These are phyloP conservation scores for Colletotrichum tabaci DNA, from an alignment of 2,329 filamentous ascomycete species.

Conservation along the genomic window DNA sequence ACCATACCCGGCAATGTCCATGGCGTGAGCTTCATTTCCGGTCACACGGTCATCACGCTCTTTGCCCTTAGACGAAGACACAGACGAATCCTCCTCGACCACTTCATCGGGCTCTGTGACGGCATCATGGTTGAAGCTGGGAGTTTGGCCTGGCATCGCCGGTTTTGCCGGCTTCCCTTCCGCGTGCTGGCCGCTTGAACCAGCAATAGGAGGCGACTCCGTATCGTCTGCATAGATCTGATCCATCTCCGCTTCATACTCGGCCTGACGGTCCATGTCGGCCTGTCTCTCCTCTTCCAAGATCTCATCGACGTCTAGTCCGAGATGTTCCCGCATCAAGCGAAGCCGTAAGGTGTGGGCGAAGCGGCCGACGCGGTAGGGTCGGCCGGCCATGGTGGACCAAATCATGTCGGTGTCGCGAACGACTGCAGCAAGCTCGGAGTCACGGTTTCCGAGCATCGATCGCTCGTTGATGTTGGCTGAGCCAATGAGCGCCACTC, in stretches of 20 bases:
- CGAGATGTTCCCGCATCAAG: conserved; percentile 96
- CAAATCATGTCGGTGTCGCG: conserved; percentile 93
- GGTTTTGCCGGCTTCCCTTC: conserved; percentile 15
- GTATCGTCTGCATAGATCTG: conserved; percentile 71
- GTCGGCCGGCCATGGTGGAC: conserved; percentile 91
- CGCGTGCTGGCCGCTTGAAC: conserved; percentile 29
- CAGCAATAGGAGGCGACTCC: conserved; percentile 44
- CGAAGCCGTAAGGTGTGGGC: conserved; percentile 93
- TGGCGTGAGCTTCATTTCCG: conserved; percentile 73
- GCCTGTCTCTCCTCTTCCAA: conserved; percentile 82
- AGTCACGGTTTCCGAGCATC: conserved; percentile 92
- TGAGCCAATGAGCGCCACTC: conserved; percentile 93
- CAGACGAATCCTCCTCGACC: conserved; percentile 57
- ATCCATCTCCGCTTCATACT: conserved; percentile 73
- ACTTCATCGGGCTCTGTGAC: conserved; percentile 63
- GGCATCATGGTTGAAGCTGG: conserved; percentile 84
- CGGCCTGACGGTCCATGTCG: conserved; percentile 71
- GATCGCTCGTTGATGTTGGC: conserved; percentile 99
- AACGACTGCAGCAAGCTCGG: conserved; percentile 90
- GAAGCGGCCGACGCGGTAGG: conserved; percentile 92
- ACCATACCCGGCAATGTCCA: conserved; percentile 85
- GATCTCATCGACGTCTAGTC: conserved; percentile 94
- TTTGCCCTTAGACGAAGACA: conserved; percentile 51
- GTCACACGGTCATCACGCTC: conserved; percentile 60
- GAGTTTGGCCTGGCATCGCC: conserved; percentile 20